phyloP scores from a whole-genome alignment of 2,329 filamentous ascomycete genomes.

The Nigrospora osmanthi region DNA sequence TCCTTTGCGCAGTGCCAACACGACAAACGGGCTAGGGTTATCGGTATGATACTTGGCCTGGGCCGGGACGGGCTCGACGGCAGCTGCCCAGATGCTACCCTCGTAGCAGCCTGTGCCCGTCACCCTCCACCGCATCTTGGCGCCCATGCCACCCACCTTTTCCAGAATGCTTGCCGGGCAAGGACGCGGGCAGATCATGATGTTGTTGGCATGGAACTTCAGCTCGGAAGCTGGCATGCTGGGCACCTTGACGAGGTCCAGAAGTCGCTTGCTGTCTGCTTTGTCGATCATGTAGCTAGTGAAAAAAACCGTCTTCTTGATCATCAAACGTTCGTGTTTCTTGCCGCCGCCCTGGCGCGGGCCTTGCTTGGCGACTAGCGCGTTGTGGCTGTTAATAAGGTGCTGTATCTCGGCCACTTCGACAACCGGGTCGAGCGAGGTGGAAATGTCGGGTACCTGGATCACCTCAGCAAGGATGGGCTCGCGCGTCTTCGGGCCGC shows the following conservation, averaged over 20 bases:
- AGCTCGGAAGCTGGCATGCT: conserved; percentile 62
- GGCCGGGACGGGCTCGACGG: conserved; percentile 63
- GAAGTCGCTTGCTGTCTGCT: conserved; percentile 63
- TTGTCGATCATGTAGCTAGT: conserved; percentile 81
- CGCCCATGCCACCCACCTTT: conserved; percentile 81
- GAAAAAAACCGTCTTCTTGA: conserved; percentile 85
- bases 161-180: conserved; percentile 65
- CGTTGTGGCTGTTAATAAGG: conserved; percentile 84
- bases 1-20: conserved; percentile 71
- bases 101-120: conserved; percentile 68
- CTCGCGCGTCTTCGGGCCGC: conserved; percentile 46
- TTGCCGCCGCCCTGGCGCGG: conserved; percentile 20
- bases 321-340: conserved; percentile 46
- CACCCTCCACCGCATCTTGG: conserved; percentile 77
- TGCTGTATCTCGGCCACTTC: conserved; percentile 54
- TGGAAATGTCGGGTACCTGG: conserved; percentile 71
- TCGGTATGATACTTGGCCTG: conserved; percentile 69
- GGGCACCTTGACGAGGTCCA: conserved; percentile 61
- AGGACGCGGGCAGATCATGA: conserved; percentile 77
- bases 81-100: conserved; percentile 80
- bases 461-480: conserved; percentile 74
- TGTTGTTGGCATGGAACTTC: conserved; percentile 78
- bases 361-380: conserved; percentile 35
- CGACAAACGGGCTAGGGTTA: conserved; percentile 68
- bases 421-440: conserved; percentile 29